Conservation (phyloP, 176 grass and related monocot species). For the Alopecurus myosuroides region DNA sequence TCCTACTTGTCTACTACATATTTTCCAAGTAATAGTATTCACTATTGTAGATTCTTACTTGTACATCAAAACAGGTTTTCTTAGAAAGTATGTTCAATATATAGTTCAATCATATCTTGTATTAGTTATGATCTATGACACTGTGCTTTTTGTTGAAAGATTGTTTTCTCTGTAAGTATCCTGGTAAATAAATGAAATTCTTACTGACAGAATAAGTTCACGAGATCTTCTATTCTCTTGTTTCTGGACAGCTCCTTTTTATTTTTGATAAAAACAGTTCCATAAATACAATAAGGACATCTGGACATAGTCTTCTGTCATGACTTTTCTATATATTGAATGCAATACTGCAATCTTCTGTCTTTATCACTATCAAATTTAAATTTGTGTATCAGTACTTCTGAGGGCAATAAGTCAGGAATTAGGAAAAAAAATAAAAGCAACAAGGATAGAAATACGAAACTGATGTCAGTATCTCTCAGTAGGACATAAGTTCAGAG, state of each 20-base stretch:
- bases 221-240: background rate
- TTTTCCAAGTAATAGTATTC: background rate
- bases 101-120: background rate
- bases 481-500: background rate
- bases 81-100: background rate
- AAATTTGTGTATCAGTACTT: background rate
- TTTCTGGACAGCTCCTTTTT: background rate
- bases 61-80: background rate
- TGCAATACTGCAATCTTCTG: conserved; percentile 18
- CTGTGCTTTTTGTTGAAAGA: background rate
- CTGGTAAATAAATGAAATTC: conserved; percentile 10
- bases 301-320: background rate
- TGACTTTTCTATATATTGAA: background rate
- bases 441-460: background rate
- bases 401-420: background rate
- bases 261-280: background rate
- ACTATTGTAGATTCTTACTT: conserved; percentile 3
- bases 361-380: background rate
- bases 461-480: background rate
- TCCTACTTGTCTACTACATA: background rate
- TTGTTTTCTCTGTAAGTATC: background rate
- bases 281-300: background rate
- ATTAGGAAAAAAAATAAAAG: background rate
- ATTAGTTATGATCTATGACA: background rate
- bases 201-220: background rate